These are phyloP conservation scores for Triangularia verruculosa DNA, from an alignment of 2,329 filamentous ascomycete species.

Conservation along the genomic window DNA sequence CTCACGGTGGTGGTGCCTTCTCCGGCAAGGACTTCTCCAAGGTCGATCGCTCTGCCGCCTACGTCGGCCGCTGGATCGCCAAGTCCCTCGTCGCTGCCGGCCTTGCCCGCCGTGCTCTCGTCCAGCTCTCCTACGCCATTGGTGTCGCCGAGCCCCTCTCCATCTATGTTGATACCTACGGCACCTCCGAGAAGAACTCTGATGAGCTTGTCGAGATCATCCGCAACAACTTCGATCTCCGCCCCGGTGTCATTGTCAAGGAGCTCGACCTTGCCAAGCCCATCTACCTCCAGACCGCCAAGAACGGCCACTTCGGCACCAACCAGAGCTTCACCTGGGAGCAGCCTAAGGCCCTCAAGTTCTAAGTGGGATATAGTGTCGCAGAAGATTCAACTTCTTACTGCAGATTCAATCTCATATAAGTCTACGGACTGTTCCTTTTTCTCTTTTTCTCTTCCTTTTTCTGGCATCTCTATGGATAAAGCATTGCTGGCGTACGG, in stretches of 20 bases:
- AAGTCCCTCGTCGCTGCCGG: slow-evolving; percentile 92
- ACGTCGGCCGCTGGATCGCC: slow-evolving; percentile 97
- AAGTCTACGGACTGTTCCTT: slow-evolving; percentile 22
- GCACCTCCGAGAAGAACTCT: slow-evolving; percentile 83
- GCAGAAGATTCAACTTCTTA: slow-evolving; percentile 35
- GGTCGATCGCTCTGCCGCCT: slow-evolving; percentile 97
- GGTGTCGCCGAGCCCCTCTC: slow-evolving; percentile 97
- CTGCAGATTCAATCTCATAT: slow-evolving; percentile 27
- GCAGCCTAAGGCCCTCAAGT: slow-evolving; percentile 91
- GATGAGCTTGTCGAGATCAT: slow-evolving; percentile 96
- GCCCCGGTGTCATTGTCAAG: slow-evolving; percentile 97
- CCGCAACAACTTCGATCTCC: slow-evolving; percentile 92
- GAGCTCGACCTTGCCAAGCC: slow-evolving; percentile 93
- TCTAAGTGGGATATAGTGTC: slow-evolving; percentile 55
- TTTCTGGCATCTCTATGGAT: slow-evolving; percentile 26
- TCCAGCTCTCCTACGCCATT: slow-evolving; percentile 99
- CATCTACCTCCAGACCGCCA: slow-evolving; percentile 97
- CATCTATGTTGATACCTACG: slow-evolving; percentile 96
- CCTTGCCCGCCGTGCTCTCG: slow-evolving; percentile 86
- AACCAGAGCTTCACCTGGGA: slow-evolving; percentile 98
- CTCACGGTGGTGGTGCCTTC: slow-evolving; percentile 99
- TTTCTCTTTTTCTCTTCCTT: slow-evolving; percentile 15
- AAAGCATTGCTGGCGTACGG: slow-evolving; percentile 35
- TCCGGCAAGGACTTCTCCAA: slow-evolving; percentile 99
- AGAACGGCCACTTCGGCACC: slow-evolving; percentile 98